Conservation (phyloP, 768 basidiomycete species). For the Rhizopogon rudus region DNA sequence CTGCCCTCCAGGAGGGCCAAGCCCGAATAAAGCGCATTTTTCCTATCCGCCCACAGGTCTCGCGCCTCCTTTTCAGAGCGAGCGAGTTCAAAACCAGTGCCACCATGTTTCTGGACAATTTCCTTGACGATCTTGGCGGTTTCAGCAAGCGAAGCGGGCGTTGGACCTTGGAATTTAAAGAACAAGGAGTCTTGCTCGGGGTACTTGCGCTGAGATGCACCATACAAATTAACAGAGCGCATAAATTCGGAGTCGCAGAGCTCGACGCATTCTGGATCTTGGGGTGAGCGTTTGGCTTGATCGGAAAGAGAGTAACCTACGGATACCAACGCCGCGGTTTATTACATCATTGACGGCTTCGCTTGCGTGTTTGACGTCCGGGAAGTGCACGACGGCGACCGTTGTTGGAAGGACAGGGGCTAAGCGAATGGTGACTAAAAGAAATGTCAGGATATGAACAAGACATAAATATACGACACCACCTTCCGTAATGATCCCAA, state of each 20-base stretch:
- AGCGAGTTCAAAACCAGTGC: slow-evolving; percentile 63
- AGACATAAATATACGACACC: background rate
- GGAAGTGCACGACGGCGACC: slow-evolving; percentile 81
- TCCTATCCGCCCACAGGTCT: slow-evolving; percentile 70
- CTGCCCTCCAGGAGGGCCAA: slow-evolving; percentile 53
- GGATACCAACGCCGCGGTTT: slow-evolving; percentile 69
- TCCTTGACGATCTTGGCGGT: slow-evolving; percentile 53
- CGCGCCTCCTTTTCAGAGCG: slow-evolving; percentile 58
- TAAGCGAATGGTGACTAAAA: slow-evolving; percentile 72
- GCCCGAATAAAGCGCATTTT: slow-evolving; percentile 57
- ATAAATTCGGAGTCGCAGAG: slow-evolving; percentile 72
- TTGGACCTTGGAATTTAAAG: slow-evolving; percentile 83
- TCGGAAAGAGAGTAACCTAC: slow-evolving; percentile 35
- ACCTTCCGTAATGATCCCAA: slow-evolving; percentile 91
- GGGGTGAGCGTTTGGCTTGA: background rate
- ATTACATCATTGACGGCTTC: slow-evolving; percentile 71
- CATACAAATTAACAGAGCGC: slow-evolving; percentile 52
- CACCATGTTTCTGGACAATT: slow-evolving; percentile 61
- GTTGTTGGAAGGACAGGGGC: slow-evolving; percentile 79
- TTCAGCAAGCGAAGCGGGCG: slow-evolving; percentile 52
- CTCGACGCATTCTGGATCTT: slow-evolving; percentile 69
- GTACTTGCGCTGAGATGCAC: slow-evolving; percentile 51
- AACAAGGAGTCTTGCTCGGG: slow-evolving; percentile 68
- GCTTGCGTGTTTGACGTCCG: slow-evolving; percentile 67
- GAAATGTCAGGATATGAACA: background rate